phyloP scores from a whole-genome alignment of 345 rosid genomes.

The Noccaea bulbosa region DNA sequence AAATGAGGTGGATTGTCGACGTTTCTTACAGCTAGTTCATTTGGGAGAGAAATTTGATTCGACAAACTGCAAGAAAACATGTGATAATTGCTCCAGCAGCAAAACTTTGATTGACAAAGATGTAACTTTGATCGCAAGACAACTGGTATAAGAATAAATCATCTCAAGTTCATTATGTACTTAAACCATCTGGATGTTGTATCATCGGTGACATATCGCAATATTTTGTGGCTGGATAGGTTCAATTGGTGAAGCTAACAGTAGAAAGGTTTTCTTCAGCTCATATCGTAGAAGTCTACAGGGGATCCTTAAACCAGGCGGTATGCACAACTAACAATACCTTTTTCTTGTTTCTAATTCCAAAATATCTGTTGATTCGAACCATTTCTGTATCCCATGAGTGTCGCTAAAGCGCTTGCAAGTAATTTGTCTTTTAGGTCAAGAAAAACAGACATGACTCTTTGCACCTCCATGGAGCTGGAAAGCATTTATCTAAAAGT shows the following conservation, averaged over 20 bases:
- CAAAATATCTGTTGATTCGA: neutral
- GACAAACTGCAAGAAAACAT: constrained; percentile 69
- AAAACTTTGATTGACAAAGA: constrained; percentile 74
- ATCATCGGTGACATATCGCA: constrained; percentile 2
- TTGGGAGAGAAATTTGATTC: constrained; percentile 84
- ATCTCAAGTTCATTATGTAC: neutral
- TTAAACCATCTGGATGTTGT: constrained; percentile 16
- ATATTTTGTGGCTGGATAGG: constrained; percentile 48
- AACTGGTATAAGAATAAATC: constrained; percentile 65
- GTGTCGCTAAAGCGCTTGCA: constrained; percentile 1
- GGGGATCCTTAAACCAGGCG: constrained; percentile 84
- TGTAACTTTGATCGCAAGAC: constrained; percentile 76
- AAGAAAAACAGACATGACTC: constrained; percentile 80
- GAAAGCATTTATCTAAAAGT: constrained; percentile 74
- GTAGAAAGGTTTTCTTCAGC: constrained; percentile 81
- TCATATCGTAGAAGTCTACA: constrained; percentile 84
- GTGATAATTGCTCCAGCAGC: constrained; percentile 80
- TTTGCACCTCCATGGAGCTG: constrained; percentile 87
- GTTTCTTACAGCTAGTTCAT: constrained; percentile 83
- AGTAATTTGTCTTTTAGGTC: constrained; percentile 52
- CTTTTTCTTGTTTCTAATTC: constrained; percentile 1
- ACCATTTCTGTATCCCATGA: neutral
- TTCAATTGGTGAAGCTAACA: constrained; percentile 77
- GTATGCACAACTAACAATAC: constrained; percentile 51
- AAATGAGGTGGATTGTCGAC: constrained; percentile 92